A percentile compares a stretch with the other conserved stretches of the same genome.
These are phyloP conservation scores for Reticulascus tulasneorum DNA, from an alignment of 2,329 filamentous ascomycete genomes.

Conservation along the genomic window DNA sequence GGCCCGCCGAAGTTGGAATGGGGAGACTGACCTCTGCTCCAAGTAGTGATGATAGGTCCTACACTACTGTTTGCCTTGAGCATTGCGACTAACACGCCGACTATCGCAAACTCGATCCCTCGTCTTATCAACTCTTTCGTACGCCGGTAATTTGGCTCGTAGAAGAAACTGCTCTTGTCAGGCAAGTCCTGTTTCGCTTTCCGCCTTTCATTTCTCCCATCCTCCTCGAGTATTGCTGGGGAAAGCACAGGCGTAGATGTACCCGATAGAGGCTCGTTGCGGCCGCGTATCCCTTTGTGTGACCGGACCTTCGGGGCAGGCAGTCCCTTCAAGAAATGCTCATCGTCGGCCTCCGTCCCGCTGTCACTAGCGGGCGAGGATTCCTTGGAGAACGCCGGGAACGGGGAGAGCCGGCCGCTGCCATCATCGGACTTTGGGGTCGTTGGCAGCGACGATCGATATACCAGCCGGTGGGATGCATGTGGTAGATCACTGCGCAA, in stretches of 20 bases:
- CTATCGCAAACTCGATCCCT: constrained; percentile 46
- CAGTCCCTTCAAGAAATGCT: constrained; percentile 79
- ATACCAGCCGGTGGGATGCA: constrained; percentile 34
- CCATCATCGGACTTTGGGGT: constrained; percentile 16
- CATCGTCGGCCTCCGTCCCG: constrained; percentile 92
- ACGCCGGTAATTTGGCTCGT: constrained; percentile 30
- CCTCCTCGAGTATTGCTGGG: constrained; percentile 40
- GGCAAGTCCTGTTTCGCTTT: constrained; percentile 5
- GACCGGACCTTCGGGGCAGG: constrained; percentile 71
- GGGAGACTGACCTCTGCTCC: constrained; percentile 43
- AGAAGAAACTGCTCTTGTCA: constrained; percentile 10
- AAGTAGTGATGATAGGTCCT: constrained; percentile 38
- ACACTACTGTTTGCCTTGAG: constrained; percentile 44
- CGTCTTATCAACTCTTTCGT: constrained; percentile 51
- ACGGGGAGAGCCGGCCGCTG: constrained; percentile 16
- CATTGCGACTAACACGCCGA: constrained; percentile 45
- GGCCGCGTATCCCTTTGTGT: constrained; percentile 73
- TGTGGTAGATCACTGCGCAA: constrained; percentile 53
- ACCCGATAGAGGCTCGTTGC: constrained; percentile 50
- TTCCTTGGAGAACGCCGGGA: constrained; percentile 39
- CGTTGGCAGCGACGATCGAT: constrained; percentile 13
- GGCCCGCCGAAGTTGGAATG: constrained; percentile 1
- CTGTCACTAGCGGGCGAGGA: constrained; percentile 73
- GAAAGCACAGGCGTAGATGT: constrained; percentile 53
- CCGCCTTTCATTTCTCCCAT: constrained; percentile 11